Conservation (phyloP, 768 basidiomycete species). For the Hericium rajendrae region DNA sequence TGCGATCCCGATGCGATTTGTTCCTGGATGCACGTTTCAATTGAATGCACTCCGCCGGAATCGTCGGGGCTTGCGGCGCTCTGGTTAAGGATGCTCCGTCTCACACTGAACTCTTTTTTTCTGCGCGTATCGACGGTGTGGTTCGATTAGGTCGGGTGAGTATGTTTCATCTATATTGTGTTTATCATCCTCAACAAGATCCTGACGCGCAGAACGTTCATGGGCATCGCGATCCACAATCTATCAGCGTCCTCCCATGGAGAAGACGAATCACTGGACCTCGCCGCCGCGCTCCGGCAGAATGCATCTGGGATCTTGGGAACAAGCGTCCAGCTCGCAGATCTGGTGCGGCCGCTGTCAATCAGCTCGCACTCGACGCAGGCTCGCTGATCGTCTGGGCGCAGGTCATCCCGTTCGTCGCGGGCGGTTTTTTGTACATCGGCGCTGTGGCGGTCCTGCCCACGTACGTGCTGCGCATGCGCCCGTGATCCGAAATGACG, state of each 20-base stretch:
- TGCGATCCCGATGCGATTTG: neutral
- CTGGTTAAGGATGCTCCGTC: neutral
- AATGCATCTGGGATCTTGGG: constrained; percentile 72
- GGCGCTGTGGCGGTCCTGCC: constrained; percentile 88
- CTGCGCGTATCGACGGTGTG: neutral
- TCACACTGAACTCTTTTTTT: neutral
- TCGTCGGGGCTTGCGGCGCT: neutral
- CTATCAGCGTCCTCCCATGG: constrained; percentile 42
- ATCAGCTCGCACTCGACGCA: neutral
- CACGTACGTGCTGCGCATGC: constrained; percentile 47
- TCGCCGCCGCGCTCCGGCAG: constrained; percentile 71
- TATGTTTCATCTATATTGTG: neutral
- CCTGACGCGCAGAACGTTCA: constrained; percentile 54
- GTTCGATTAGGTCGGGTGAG: constrained; percentile 20
- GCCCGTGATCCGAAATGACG: neutral
- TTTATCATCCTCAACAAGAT: neutral
- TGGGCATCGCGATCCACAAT: constrained; percentile 79
- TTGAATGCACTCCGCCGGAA: neutral
- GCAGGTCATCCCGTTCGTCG: constrained; percentile 83
- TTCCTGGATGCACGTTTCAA: constrained; percentile 1
- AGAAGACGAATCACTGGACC: constrained; percentile 37
- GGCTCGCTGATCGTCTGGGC: neutral
- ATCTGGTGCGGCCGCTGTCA: constrained; percentile 51
- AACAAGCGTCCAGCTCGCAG: constrained; percentile 68
- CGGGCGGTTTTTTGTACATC: constrained; percentile 89